Percentiles rank a stretch among this genome's conserved stretches.
These are phyloP conservation scores for Astrocystis sublimbata DNA, from an alignment of 495 filamentous ascomycete genomes.

Conservation along the genomic window DNA sequence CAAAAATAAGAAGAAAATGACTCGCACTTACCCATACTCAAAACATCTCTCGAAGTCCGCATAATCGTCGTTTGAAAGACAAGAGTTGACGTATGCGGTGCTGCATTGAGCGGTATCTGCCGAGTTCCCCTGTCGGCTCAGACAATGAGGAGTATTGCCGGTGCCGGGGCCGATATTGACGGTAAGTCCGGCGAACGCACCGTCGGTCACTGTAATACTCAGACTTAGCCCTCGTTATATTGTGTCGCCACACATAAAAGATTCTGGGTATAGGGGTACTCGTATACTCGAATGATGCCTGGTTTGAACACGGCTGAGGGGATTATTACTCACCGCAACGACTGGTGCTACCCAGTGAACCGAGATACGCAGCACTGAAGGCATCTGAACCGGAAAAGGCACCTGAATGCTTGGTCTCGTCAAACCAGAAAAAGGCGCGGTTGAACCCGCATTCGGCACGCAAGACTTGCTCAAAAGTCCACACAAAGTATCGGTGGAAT, in stretches of 20 bases:
- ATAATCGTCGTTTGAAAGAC: conserved; percentile 17
- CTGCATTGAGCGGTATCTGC: conserved; percentile 26
- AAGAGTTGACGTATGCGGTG: conserved; percentile 24
- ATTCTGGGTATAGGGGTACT: background rate
- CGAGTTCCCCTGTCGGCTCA: conserved; percentile 15
- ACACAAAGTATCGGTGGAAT: conserved; percentile 62
- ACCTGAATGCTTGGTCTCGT: conserved; percentile 22
- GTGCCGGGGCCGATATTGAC: conserved; percentile 31
- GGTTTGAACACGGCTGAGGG: background rate
- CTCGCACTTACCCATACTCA: conserved; percentile 20
- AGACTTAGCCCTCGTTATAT: background rate
- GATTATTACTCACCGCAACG: conserved; percentile 18
- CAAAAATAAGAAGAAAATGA: background rate
- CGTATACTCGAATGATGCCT: background rate
- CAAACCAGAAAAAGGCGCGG: conserved; percentile 19
- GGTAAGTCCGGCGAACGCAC: conserved; percentile 28
- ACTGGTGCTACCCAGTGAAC: conserved; percentile 6
- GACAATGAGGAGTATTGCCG: conserved; percentile 12
- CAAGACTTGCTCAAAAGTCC: conserved; percentile 55
- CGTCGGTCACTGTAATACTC: conserved; percentile 21
- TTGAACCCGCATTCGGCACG: conserved; percentile 54
- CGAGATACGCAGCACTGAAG: conserved; percentile 15
- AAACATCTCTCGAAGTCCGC: conserved; percentile 20
- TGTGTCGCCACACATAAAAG: background rate
- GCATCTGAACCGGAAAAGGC: conserved; percentile 12